Conservation (phyloP, 805 yeast species). For the Wickerhamiella bombiphila region DNA sequence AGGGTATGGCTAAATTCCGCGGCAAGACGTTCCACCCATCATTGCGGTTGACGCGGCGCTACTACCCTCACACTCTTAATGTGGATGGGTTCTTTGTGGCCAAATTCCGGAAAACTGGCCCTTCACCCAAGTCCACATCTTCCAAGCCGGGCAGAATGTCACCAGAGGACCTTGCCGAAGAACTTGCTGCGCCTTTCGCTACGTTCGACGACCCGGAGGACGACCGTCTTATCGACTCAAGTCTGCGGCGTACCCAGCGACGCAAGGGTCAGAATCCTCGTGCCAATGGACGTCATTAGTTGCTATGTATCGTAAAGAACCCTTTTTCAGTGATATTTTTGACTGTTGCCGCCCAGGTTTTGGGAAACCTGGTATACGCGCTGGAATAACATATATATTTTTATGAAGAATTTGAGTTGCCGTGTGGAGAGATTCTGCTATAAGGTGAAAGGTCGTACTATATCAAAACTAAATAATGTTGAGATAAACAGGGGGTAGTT, state of each 20-base stretch:
- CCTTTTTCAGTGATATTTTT: too few species aligned
- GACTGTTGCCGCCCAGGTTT: too few species aligned
- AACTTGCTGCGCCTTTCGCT: constrained; percentile 79
- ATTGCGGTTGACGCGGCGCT: constrained; percentile 74
- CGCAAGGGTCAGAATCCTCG: constrained; percentile 24
- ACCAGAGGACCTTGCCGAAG: constrained; percentile 56
- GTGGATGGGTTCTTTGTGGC: constrained; percentile 99
- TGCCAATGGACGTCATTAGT: too few species aligned
- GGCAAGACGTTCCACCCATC: constrained; percentile 80
- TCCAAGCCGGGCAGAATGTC: constrained; percentile 39
- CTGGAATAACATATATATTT: too few species aligned
- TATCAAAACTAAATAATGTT: too few species aligned
- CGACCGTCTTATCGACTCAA: constrained; percentile 52
- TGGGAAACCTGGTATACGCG: too few species aligned
- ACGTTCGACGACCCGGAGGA: constrained; percentile 66
- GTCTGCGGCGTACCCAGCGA: constrained; percentile 23
- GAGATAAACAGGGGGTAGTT: too few species aligned
- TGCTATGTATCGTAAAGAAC: too few species aligned
- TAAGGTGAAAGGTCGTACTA: too few species aligned
- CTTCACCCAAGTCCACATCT: constrained; percentile 74
- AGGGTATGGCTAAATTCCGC: constrained; percentile 84
- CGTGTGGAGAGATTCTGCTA: too few species aligned
- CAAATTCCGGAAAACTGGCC: constrained; percentile 78
- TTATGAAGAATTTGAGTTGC: too few species aligned
- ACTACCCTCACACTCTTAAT: constrained; percentile 95